Conservation (phyloP, 1,139 yeast species). For the Pichia inconspicua region DNA sequence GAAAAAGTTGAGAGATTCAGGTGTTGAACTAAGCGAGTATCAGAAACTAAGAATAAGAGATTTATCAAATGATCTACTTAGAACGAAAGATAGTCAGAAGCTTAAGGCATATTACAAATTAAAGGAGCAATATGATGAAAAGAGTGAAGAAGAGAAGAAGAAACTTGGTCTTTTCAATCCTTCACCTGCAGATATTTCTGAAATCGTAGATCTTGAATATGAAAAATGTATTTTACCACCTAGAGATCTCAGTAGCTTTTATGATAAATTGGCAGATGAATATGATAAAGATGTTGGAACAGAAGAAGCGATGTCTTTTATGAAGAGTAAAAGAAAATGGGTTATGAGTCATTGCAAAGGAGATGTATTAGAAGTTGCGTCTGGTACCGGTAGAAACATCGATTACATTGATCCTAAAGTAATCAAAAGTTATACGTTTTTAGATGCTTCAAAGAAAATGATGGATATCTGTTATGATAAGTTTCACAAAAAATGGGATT, state of each 20-base stretch:
- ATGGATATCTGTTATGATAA: constrained; percentile 72
- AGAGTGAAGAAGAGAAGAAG: constrained; percentile 24
- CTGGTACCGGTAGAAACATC: constrained; percentile 93
- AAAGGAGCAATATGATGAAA: constrained; percentile 41
- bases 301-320: constrained; percentile 77
- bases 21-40: constrained; percentile 46
- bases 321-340: constrained; percentile 82
- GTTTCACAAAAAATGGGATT: constrained; percentile 59
- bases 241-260: constrained; percentile 76
- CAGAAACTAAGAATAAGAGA: constrained; percentile 56
- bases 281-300: constrained; percentile 79
- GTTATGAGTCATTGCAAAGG: constrained; percentile 73
- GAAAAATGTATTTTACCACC: constrained; percentile 45
- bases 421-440: constrained; percentile 67
- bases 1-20: constrained; percentile 37
- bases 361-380: constrained; percentile 87
- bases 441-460: constrained; percentile 83
- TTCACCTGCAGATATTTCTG: constrained; percentile 34
- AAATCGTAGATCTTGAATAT: constrained; percentile 27
- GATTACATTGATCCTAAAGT: constrained; percentile 57
- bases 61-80: constrained; percentile 34
- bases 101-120: constrained; percentile 39
- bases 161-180: constrained; percentile 24
- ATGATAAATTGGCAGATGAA: constrained; percentile 67
- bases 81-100: constrained; percentile 38